Percentiles rank a stretch among this genome's conserved stretches.
Conservation (phyloP, 306 rosid genomes). For the Malus domestica region ASM211411v1 NC_041804.1:37481001-37481500, state of each 20-base stretch:
- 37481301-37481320: constrained; percentile 54
- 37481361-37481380: constrained; percentile 60
- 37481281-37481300: constrained; percentile 58
- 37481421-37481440: constrained; percentile 86
- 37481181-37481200: constrained; percentile 86
- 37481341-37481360: constrained; percentile 61
- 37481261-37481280: constrained; percentile 74
- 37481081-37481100: constrained; percentile 50
- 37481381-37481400: constrained; percentile 59
- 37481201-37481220: constrained; percentile 82
- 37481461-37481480: constrained; percentile 57
- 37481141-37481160: constrained; percentile 70
- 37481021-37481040: constrained; percentile 69
- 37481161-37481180: constrained; percentile 58
- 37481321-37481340: constrained; percentile 56
- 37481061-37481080: constrained; percentile 54
- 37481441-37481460: constrained; percentile 70
- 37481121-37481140: constrained; percentile 97
- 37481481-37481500: constrained; percentile 85
- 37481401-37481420: constrained; percentile 74
- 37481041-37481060: constrained; percentile 65
- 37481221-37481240: constrained; percentile 81
- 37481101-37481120: constrained; percentile 71
- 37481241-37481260: constrained; percentile 67
- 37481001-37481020: constrained; percentile 75